phyloP scores from a whole-genome alignment of 139 green algal genomes.

The Eudorina sp. region DNA sequence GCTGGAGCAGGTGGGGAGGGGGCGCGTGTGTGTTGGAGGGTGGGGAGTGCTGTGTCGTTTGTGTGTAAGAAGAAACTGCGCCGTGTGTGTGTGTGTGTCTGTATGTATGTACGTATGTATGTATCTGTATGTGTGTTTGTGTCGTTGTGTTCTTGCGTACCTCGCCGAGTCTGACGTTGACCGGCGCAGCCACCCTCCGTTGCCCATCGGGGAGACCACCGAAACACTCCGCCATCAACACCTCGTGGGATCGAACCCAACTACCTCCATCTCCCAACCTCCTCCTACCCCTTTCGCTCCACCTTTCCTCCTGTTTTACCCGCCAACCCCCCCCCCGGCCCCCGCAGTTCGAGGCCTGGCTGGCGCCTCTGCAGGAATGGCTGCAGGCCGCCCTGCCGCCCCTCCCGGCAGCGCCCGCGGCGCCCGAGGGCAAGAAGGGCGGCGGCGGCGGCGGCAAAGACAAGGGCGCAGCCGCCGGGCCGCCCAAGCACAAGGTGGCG shows the following conservation, averaged over 20 bases:
- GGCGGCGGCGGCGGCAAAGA: not conserved
- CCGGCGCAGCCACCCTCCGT: too few relatives aligned
- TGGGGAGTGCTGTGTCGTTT: not conserved
- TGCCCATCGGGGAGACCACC: too few relatives aligned
- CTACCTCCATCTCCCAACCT: too few relatives aligned
- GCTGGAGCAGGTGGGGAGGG: not conserved
- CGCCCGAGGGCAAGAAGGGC: not conserved
- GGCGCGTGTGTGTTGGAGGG: not conserved
- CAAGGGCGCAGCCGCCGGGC: not conserved
- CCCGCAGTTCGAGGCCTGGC: constrained; percentile 25
- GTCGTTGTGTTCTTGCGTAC: too few relatives aligned
- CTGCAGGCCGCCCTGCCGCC: constrained; percentile 17
- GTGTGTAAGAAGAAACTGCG: not conserved
- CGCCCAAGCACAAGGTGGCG: constrained; percentile 51
- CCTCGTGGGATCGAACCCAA: not conserved
- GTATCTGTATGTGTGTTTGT: too few relatives aligned
- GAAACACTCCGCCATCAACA: not conserved
- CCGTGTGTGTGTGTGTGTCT: too few relatives aligned
- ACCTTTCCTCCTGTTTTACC: not conserved
- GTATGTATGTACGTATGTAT: too few relatives aligned
- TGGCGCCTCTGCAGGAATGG: constrained; percentile 8
- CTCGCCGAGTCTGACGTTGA: too few relatives aligned
- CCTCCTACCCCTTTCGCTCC: not conserved
- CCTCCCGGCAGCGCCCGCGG: not conserved
- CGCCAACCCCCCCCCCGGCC: too few relatives aligned